phyloP scores from a whole-genome alignment of 768 basidiomycete genomes.

The Fibroporia radiculosa region DNA sequence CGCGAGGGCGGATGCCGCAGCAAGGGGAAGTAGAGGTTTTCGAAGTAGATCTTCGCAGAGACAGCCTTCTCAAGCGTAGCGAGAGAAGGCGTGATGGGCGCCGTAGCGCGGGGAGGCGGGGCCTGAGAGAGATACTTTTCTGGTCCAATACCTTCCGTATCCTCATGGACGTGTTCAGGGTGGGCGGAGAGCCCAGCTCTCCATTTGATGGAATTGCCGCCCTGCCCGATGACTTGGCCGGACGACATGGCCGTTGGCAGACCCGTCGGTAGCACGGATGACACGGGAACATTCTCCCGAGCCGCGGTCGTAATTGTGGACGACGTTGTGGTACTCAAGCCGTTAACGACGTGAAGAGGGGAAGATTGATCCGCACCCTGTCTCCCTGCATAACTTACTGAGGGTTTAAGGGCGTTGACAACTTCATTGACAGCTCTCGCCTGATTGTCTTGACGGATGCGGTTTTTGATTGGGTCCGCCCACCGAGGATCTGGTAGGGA shows the following conservation, averaged over 20 bases:
- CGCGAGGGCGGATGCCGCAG: constrained; percentile 80
- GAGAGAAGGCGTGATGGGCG: constrained; percentile 76
- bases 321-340: constrained; percentile 59
- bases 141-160: constrained; percentile 27
- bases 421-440: constrained; percentile 73
- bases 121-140: constrained; percentile 21
- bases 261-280: constrained; percentile 24
- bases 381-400: constrained; percentile 31
- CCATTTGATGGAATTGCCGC: constrained; percentile 56
- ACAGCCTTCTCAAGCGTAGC: constrained; percentile 91
- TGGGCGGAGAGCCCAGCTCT: constrained; percentile 54
- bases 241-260: constrained; percentile 25
- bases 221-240: constrained; percentile 36
- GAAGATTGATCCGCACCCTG: constrained; percentile 35
- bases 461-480: constrained; percentile 83
- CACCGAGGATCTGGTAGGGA: constrained; percentile 68
- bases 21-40: constrained; percentile 81
- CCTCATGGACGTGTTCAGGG: constrained; percentile 60
- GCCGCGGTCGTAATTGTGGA: constrained; percentile 73
- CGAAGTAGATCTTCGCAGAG: constrained; percentile 89
- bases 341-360: constrained; percentile 74
- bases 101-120: constrained; percentile 33
- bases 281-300: constrained; percentile 52
- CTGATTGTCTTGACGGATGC: constrained; percentile 58
- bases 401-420: constrained; percentile 60